Conservation (phyloP, 225 moss, liverwort and hornwort species). For the Marchantia polymorpha region DNA sequence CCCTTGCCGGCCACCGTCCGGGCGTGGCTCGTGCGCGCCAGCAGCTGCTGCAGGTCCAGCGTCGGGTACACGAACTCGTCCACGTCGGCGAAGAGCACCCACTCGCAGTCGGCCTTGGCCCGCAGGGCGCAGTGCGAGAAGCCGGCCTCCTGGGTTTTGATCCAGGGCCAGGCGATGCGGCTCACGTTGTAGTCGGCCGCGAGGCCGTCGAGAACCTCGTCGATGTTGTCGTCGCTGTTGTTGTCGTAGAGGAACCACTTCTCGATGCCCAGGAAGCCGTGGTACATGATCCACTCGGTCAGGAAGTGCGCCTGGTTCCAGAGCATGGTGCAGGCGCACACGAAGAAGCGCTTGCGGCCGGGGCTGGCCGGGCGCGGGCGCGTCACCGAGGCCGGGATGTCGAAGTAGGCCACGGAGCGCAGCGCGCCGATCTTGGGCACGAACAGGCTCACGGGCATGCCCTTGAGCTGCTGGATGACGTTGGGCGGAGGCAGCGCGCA, state of each 20-base stretch:
- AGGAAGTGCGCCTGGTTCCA: conserved; percentile 48
- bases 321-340: conserved; percentile 50
- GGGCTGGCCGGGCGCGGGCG: neutral
- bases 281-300: conserved; percentile 48
- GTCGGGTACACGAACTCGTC: conserved; percentile 44
- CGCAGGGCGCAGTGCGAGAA: conserved; percentile 46
- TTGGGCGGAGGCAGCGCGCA: conserved; percentile 41
- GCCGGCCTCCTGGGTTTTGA: conserved; percentile 46
- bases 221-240: conserved; percentile 48
- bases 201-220: conserved; percentile 29
- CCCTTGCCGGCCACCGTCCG: neutral
- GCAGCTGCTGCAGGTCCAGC: conserved; percentile 8
- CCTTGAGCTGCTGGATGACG: conserved; percentile 23
- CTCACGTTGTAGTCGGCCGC: conserved; percentile 30
- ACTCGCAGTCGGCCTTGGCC: conserved; percentile 34
- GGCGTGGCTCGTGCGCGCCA: neutral
- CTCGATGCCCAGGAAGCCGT: conserved; percentile 40
- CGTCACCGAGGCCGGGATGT: neutral
- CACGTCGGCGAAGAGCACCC: conserved; percentile 42
- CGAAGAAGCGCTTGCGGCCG: conserved; percentile 14
- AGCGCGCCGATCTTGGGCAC: conserved; percentile 42
- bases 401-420: conserved; percentile 48
- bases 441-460: conserved; percentile 36
- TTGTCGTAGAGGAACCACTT: conserved; percentile 46
- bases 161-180: conserved; percentile 46